Evolutionary conservation across 2,329 filamentous ascomycete genomes (phyloP), one percentile per base, ranked within the genome.

Genomic region (Claviceps sp.): DNA sequence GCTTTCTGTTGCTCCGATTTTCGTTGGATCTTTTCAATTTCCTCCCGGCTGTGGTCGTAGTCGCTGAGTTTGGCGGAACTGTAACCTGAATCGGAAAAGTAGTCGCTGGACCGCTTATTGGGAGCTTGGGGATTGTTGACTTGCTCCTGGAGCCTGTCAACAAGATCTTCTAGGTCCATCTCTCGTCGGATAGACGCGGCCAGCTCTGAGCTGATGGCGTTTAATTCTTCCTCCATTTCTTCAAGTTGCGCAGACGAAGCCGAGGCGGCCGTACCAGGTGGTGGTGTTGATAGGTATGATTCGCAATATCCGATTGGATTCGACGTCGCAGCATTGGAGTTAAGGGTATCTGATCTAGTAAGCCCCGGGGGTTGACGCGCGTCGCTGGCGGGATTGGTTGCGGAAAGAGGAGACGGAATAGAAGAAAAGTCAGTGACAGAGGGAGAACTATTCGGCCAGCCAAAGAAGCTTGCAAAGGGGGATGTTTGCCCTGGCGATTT

Each of bases 71-170:
- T 86, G 50, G 87, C 78, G 1, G 88, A 91, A 66, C 88, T 91
- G 53, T 88, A 85, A 37, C 93, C 93, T 5, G 90, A 95, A 66
- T 98, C 93, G 2, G 93, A 98, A 66, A 93, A 98, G 70, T 98
- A 97, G 69, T 98, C 93, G 69, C 93, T 97, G 9, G 88, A 94
- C 55, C 91, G 80, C 65, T 86, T 85, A 56, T 79, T 82, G 30
- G 76, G 61, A 59, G 72, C 63, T 66, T 74, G 69, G 62, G 75
- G 63, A 67, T 81, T 76, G 66, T 74, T 77, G 56, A 76, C 75
- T 62, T 96, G 89, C n/a, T 81, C 72, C 65, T 96, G 90, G 59
- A 95, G 72, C 53, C 86, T 78, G 58, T 98, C 93, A 0, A 97
- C 84, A 47, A 97, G 76, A 66, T 98, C 93, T 67, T 98, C 93